Conservation (phyloP, 2,329 filamentous ascomycete genomes). For the Exophiala sideris region DNA sequence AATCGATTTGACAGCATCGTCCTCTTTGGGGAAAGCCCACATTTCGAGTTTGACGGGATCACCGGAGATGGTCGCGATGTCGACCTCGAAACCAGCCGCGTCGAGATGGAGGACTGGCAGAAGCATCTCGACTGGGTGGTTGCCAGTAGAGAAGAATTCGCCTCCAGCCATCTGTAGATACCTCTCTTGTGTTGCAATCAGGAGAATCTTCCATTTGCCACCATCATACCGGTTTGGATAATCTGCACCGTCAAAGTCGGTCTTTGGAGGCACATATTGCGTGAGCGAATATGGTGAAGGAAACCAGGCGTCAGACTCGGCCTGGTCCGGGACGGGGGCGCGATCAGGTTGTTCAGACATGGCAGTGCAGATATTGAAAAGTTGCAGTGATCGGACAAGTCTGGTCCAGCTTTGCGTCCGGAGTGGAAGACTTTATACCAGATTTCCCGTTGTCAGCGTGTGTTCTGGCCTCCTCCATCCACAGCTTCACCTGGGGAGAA, state of each 20-base stretch:
- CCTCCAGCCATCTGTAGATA: constrained; percentile 11
- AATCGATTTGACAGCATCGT: constrained; percentile 12
- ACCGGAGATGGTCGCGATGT: constrained; percentile 15
- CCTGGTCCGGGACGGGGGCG: constrained; percentile 11
- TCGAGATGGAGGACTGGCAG: constrained; percentile 20
- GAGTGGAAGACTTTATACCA: too few relatives aligned
- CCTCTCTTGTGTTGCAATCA: constrained; percentile 17
- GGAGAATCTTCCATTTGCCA: constrained; percentile 17
- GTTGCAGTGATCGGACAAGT: neutral
- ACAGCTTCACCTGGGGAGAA: too few relatives aligned
- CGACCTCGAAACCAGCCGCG: constrained; percentile 16
- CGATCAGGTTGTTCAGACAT: constrained; percentile 9
- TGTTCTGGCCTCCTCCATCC: too few relatives aligned
- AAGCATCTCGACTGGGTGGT: constrained; percentile 18
- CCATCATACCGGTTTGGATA: constrained; percentile 17
- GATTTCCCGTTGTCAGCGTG: too few relatives aligned
- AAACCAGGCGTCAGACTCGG: constrained; percentile 16
- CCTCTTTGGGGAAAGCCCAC: constrained; percentile 18
- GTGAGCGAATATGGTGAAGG: constrained; percentile 17
- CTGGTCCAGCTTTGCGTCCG: too few relatives aligned
- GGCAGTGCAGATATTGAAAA: neutral
- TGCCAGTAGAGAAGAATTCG: constrained; percentile 17
- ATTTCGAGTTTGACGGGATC: constrained; percentile 17
- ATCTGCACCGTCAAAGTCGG: constrained; percentile 14
- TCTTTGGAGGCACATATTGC: constrained; percentile 15